Conservation (phyloP, 1,284 basidiomycete genomes). For the Moniliophthora roreri region DNA sequence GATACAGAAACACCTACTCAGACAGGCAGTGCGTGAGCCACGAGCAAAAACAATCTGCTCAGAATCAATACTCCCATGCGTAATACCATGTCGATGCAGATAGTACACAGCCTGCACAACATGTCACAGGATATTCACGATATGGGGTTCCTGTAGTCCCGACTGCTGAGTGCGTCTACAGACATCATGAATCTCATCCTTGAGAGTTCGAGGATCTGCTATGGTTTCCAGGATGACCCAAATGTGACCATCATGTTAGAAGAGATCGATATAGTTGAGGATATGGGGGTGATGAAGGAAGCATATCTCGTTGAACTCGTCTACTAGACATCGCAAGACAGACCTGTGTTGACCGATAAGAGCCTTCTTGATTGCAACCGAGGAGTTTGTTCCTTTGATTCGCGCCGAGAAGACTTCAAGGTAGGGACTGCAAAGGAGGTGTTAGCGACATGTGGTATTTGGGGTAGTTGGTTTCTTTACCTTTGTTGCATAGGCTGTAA, state of each 20-base stretch:
- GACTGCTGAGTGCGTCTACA: neutral
- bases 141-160: constrained; percentile 54
- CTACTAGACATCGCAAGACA: constrained; percentile 67
- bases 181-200: constrained; percentile 61
- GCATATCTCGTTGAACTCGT: constrained; percentile 83
- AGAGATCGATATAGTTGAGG: constrained; percentile 78
- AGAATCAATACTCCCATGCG: constrained; percentile 80
- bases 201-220: constrained; percentile 79
- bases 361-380: constrained; percentile 84
- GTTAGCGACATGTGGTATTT: neutral
- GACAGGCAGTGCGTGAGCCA: too few relatives aligned
- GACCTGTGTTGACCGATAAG: constrained; percentile 73
- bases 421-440: neutral
- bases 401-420: constrained; percentile 61
- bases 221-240: constrained; percentile 86
- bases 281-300: constrained; percentile 83
- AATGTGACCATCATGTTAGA: constrained; percentile 58
- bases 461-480: constrained; percentile 35
- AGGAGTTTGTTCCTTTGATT: constrained; percentile 57
- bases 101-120: constrained; percentile 56
- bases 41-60: constrained; percentile 78
- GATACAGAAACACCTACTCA: too few relatives aligned
- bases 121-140: constrained; percentile 26
- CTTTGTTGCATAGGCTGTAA: constrained; percentile 82
- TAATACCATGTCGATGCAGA: constrained; percentile 73